phyloP scores from a whole-genome alignment of 2,329 filamentous ascomycete genomes.

The Penicillium palitans region DNA sequence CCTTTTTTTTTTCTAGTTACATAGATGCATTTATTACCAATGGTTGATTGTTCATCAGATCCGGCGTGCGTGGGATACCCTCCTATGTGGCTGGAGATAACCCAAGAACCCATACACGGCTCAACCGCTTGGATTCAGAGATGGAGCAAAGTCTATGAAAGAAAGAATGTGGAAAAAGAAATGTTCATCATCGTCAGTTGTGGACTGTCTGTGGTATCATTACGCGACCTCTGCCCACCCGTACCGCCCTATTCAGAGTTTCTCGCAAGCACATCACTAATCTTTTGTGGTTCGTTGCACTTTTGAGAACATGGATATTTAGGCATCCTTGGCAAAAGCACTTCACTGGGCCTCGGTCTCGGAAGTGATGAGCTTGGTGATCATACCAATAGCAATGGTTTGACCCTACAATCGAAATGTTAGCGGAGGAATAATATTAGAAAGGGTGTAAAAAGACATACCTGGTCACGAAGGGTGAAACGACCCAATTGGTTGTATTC shows the following conservation, averaged over 20 bases:
- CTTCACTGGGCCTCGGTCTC: slow-evolving; percentile 22
- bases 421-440: slow-evolving; percentile 15
- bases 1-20: slow-evolving; percentile 13
- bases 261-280: slow-evolving; percentile 1
- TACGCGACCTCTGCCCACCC: slow-evolving; percentile 24
- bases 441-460: slow-evolving; percentile 44
- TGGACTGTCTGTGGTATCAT: slow-evolving; percentile 27
- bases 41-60: background rate
- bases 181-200: slow-evolving; percentile 39
- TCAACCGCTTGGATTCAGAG: slow-evolving; percentile 23
- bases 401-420: slow-evolving; percentile 65
- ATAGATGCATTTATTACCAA: slow-evolving; percentile 11
- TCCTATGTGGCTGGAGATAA: background rate
- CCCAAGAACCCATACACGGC: background rate
- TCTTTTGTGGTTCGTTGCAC: background rate
- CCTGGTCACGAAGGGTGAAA: slow-evolving; percentile 86
- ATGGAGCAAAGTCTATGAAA: slow-evolving; percentile 28
- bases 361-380: slow-evolving; percentile 74
- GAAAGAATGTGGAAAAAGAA: slow-evolving; percentile 16
- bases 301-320: background rate
- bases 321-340: background rate
- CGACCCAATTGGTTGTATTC: slow-evolving; percentile 93
- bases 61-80: background rate
- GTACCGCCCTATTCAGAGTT: slow-evolving; percentile 17
- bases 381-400: slow-evolving; percentile 99